Conservation (phyloP, 106 monocot species). For the Platanthera guangdongensis region DNA sequence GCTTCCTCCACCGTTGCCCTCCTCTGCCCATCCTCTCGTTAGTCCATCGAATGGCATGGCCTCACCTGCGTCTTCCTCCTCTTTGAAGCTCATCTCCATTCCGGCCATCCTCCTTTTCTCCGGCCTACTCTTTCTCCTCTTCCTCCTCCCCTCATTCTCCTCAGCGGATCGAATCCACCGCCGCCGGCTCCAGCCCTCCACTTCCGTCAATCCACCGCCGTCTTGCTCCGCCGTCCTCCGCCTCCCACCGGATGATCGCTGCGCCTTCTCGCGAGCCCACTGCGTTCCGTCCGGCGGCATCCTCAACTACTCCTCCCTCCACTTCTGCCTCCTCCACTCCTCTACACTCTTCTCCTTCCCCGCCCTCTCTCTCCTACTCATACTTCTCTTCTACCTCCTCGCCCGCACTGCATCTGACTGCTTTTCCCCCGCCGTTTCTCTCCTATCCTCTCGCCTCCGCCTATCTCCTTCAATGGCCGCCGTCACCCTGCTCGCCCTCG, state of each 20-base stretch:
- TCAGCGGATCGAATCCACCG: slow-evolving; percentile 1
- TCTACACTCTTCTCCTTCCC: slow-evolving; percentile 32
- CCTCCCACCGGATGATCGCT: slow-evolving; percentile 12
- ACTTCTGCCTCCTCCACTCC: slow-evolving; percentile 20
- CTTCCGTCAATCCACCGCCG: background rate
- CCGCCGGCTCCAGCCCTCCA: background rate
- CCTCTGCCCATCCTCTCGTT: background rate
- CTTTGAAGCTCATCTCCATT: slow-evolving; percentile 1
- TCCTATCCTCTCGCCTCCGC: slow-evolving; percentile 49
- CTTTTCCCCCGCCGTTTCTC: slow-evolving; percentile 58
- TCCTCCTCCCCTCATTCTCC: slow-evolving; percentile 12
- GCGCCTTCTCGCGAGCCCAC: slow-evolving; percentile 17
- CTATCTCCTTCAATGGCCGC: slow-evolving; percentile 76
- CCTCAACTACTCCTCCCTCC: slow-evolving; percentile 48
- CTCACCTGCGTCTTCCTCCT: background rate
- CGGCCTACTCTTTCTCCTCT: slow-evolving; percentile 12
- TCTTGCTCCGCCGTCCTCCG: slow-evolving; percentile 15
- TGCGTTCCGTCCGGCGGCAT: slow-evolving; percentile 18
- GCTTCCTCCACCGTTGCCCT: background rate
- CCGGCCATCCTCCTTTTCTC: slow-evolving; percentile 2
- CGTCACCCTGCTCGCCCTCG: slow-evolving; percentile 92
- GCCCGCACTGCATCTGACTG: slow-evolving; percentile 30
- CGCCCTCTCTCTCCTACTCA: slow-evolving; percentile 39
- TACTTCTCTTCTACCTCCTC: slow-evolving; percentile 58
- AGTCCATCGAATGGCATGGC: slow-evolving; percentile 6